Evolutionary conservation across 805 yeast species (phyloP).

Genomic region (Kregervanrija fluxuum): DNA sequence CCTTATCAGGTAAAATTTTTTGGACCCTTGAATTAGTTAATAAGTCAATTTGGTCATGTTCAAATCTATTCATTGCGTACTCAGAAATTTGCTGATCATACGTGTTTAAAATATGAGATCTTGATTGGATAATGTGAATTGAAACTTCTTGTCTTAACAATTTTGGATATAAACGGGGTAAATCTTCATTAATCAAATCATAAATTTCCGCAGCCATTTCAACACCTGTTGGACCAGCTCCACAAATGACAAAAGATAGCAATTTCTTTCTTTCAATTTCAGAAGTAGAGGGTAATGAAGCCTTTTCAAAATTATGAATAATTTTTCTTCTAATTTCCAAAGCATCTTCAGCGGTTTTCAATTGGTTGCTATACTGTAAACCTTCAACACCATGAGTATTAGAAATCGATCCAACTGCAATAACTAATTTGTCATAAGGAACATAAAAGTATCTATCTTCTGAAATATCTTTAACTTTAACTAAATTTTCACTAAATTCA

Average conservation of each 20-base stretch:
- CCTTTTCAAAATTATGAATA: slow-evolving; percentile 83
- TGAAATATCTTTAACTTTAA: slow-evolving; percentile 48
- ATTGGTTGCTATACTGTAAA: slow-evolving; percentile 79
- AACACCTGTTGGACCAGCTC: slow-evolving; percentile 98
- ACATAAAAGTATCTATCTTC: slow-evolving; percentile 38
- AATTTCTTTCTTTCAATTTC: slow-evolving; percentile 73
- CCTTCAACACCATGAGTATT: slow-evolving; percentile 95
- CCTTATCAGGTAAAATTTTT: slow-evolving; percentile 63
- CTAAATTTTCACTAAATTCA: slow-evolving; percentile 59
- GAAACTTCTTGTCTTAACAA: slow-evolving; percentile 66
- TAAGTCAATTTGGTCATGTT: slow-evolving; percentile 59
- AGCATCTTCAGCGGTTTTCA: slow-evolving; percentile 87
- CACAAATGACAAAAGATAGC: slow-evolving; percentile 85
- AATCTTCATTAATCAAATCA: slow-evolving; percentile 88
- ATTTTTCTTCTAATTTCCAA: slow-evolving; percentile 71
- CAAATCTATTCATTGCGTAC: slow-evolving; percentile 75
- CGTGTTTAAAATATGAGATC: slow-evolving; percentile 78
- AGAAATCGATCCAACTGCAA: slow-evolving; percentile 93
- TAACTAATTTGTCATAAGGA: slow-evolving; percentile 75
- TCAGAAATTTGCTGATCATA: slow-evolving; percentile 61
- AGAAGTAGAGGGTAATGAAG: slow-evolving; percentile 65
- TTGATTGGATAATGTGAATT: slow-evolving; percentile 82
- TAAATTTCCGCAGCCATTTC: slow-evolving; percentile 95
- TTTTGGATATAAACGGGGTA: slow-evolving; percentile 81
- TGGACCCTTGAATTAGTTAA: slow-evolving; percentile 82